Conservation (phyloP, 1,284 basidiomycete species). For the Rhizoctonia solani region DNA sequence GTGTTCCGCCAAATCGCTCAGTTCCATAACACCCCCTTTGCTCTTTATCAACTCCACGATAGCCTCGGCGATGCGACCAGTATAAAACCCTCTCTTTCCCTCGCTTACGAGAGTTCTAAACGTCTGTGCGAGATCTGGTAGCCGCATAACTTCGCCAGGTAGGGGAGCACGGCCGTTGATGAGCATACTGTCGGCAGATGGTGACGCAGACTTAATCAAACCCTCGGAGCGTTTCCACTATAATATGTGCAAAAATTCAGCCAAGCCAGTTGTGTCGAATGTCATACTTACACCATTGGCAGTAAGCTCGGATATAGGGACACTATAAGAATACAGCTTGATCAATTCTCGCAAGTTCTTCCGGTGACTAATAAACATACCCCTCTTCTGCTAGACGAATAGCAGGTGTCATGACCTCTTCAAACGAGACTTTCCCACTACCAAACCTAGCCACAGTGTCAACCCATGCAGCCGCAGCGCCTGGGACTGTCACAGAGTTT, state of each 20-base stretch:
- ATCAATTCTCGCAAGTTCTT: not conserved
- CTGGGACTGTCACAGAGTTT: constrained; percentile 94
- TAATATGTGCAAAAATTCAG: not conserved
- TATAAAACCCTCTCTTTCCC: constrained; percentile 92
- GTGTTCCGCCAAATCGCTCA: constrained; percentile 84
- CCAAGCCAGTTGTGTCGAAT: not conserved
- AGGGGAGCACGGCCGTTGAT: constrained; percentile 76
- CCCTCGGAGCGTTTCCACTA: constrained; percentile 79
- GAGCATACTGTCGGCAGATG: constrained; percentile 83
- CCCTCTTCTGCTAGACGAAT: constrained; percentile 86
- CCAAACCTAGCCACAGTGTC: constrained; percentile 86
- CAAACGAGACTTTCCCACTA: constrained; percentile 74
- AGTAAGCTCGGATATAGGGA: constrained; percentile 80
- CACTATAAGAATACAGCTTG: constrained; percentile 49
- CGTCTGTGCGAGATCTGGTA: constrained; percentile 81
- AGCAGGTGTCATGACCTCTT: constrained; percentile 86
- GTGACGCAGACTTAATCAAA: constrained; percentile 79
- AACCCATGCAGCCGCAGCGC: constrained; percentile 90
- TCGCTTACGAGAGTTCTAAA: constrained; percentile 79
- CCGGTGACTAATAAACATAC: constrained; percentile 51
- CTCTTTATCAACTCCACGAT: constrained; percentile 85
- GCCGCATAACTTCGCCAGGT: constrained; percentile 74
- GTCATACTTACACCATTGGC: constrained; percentile 53
- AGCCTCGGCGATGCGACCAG: constrained; percentile 83
- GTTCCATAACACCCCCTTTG: constrained; percentile 87